phyloP scores from a whole-genome alignment of 2,329 filamentous ascomycete genomes.

The Cladosporium sp. region DNA sequence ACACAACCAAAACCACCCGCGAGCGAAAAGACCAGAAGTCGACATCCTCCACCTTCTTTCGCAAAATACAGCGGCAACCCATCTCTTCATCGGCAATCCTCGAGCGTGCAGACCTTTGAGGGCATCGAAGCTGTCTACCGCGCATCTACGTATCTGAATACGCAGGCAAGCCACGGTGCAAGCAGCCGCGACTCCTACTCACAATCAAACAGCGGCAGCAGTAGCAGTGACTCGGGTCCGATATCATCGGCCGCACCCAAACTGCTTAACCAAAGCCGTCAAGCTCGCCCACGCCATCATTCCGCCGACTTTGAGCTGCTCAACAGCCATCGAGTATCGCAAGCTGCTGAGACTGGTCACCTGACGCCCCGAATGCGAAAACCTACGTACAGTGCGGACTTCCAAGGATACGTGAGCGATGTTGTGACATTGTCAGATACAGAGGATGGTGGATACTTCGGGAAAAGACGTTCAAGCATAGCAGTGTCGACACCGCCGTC shows the following conservation, averaged over 20 bases:
- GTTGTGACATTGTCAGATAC: background rate
- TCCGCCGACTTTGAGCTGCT: constrained; percentile 35
- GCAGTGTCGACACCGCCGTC: background rate
- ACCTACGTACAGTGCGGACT: constrained; percentile 15
- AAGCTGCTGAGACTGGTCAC: constrained; percentile 48
- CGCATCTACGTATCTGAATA: constrained; percentile 22
- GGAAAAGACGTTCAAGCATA: background rate
- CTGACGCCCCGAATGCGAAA: constrained; percentile 29
- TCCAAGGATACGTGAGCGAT: background rate
- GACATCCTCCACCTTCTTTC: constrained; percentile 33
- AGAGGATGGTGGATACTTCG: background rate
- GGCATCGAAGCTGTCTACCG: constrained; percentile 24
- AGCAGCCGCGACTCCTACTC: constrained; percentile 21
- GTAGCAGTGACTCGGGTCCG: constrained; percentile 18
- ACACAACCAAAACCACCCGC: background rate
- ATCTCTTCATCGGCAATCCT: constrained; percentile 30
- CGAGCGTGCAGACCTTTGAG: constrained; percentile 29
- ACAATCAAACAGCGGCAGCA: constrained; percentile 19
- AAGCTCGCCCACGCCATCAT: constrained; percentile 16
- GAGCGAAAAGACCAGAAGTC: constrained; percentile 20
- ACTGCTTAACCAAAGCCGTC: constrained; percentile 16
- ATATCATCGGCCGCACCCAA: constrained; percentile 25
- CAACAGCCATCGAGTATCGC: constrained; percentile 44
- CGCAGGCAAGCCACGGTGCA: constrained; percentile 13
- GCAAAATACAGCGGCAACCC: constrained; percentile 35